phyloP scores from a whole-genome alignment of 495 filamentous ascomycete genomes.

The Neurospora discreta region DNA sequence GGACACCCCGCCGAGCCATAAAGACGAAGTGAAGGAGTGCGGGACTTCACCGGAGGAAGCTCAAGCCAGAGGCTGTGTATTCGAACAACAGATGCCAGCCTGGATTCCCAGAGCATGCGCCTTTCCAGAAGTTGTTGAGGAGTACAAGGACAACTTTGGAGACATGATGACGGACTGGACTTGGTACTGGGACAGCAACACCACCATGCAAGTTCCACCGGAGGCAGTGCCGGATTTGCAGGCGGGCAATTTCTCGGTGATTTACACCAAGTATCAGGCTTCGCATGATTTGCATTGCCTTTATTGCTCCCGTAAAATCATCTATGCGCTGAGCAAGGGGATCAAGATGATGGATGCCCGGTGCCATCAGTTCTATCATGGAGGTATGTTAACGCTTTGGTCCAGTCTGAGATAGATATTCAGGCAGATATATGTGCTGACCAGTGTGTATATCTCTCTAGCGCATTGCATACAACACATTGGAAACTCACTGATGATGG shows the following conservation, averaged over 20 bases:
- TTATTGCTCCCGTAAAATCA: not conserved
- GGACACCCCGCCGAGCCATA: not conserved
- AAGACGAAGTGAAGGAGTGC: not conserved
- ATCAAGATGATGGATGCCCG: not conserved
- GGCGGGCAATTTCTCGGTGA: not conserved
- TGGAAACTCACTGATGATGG: not conserved
- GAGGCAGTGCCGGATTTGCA: not conserved
- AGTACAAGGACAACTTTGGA: not conserved
- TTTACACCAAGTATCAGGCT: not conserved
- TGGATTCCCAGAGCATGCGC: not conserved
- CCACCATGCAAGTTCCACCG: not conserved
- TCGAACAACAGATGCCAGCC: not conserved
- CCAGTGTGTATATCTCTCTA: not conserved
- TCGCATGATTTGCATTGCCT: not conserved
- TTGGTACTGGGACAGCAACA: not conserved
- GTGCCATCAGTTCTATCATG: not conserved
- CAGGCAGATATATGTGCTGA: not conserved
- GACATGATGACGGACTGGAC: not conserved
- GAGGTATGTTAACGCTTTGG: not conserved
- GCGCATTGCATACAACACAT: not conserved
- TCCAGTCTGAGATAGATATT: not conserved
- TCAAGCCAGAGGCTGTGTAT: not conserved
- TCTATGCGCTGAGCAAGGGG: not conserved
- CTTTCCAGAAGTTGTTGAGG: not conserved
- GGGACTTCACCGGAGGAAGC: not conserved